Evolutionary conservation across 306 rosid genomes (phyloP).

Genomic region (Prunus campanulata): DNA sequence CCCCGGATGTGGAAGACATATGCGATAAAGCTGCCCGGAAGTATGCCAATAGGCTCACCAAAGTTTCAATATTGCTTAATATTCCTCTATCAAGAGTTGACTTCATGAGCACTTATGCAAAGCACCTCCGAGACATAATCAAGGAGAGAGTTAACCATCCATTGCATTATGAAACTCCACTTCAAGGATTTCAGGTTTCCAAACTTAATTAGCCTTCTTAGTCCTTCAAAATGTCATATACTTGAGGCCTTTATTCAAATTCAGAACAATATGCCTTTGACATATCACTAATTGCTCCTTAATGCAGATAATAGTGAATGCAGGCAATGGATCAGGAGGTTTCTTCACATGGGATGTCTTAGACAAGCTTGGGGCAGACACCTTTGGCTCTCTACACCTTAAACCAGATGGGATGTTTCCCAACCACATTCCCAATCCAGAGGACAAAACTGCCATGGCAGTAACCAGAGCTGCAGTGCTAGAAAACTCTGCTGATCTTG

Average conservation of each 20-base stretch:
- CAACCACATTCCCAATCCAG: conserved; percentile 88
- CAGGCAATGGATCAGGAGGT: conserved; percentile 95
- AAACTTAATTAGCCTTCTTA: neutral
- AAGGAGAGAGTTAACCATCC: conserved; percentile 79
- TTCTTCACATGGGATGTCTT: conserved; percentile 86
- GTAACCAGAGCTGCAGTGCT: conserved; percentile 71
- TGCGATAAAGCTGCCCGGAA: conserved; percentile 74
- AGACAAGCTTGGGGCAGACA: conserved; percentile 93
- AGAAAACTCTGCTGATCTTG: conserved; percentile 66
- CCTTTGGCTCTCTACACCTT: conserved; percentile 85
- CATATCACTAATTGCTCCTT: neutral
- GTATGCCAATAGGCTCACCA: conserved; percentile 65
- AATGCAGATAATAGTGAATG: conserved; percentile 80
- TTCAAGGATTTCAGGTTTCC: conserved; percentile 75
- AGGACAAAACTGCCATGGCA: conserved; percentile 83
- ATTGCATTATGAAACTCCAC: conserved; percentile 73
- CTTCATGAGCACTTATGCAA: conserved; percentile 76
- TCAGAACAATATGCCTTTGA: too few species aligned
- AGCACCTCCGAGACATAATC: conserved; percentile 69
- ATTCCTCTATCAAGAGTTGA: conserved; percentile 53
- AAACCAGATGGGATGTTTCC: conserved; percentile 94
- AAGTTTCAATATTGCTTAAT: conserved; percentile 55
- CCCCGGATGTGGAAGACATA: conserved; percentile 71
- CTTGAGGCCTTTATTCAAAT: neutral
- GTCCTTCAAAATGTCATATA: too few species aligned